Percentiles rank a stretch among this genome's conserved stretches.
Evolutionary conservation across 768 basidiomycete species (phyloP).

Genomic region (Auricularia auricula-judae): DNA sequence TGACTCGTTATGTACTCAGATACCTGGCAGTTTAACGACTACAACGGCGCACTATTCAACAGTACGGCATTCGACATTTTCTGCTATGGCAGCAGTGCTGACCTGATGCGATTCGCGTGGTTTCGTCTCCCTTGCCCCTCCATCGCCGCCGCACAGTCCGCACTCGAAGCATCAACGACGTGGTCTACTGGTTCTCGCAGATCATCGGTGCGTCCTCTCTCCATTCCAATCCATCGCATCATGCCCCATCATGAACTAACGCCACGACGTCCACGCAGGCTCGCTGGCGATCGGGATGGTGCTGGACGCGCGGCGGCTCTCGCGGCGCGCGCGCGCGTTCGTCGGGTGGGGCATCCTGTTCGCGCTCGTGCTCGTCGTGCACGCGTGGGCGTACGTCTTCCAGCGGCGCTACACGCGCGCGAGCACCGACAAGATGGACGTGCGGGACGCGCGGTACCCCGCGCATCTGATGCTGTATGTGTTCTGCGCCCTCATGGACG

Average conservation of each 20-base stretch:
- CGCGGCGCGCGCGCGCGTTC: constrained; percentile 62
- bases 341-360: constrained; percentile 54
- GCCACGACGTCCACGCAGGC: neutral
- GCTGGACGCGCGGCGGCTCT: constrained; percentile 45
- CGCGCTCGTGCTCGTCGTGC: constrained; percentile 48
- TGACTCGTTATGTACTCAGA: constrained; percentile 6
- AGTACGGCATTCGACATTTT: constrained; percentile 16
- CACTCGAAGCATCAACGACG: constrained; percentile 61
- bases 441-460: constrained; percentile 42
- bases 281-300: constrained; percentile 59
- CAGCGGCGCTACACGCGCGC: constrained; percentile 59
- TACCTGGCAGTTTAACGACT: constrained; percentile 61
- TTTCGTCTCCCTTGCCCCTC: too few relatives aligned
- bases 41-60: constrained; percentile 69
- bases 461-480: constrained; percentile 53
- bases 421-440: constrained; percentile 41
- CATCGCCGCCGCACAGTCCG: constrained; percentile 26
- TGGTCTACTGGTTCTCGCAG: constrained; percentile 73
- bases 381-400: constrained; percentile 69
- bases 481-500: constrained; percentile 63
- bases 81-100: too few relatives aligned
- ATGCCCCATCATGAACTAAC: neutral
- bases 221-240: neutral
- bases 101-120: too few relatives aligned
- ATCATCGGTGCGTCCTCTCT: constrained; percentile 38